A percentile compares a stretch with the other conserved stretches of the same genome.
Conservation (phyloP, 192 early-diverging fungal genomes). For the Mortierella alpina region DNA sequence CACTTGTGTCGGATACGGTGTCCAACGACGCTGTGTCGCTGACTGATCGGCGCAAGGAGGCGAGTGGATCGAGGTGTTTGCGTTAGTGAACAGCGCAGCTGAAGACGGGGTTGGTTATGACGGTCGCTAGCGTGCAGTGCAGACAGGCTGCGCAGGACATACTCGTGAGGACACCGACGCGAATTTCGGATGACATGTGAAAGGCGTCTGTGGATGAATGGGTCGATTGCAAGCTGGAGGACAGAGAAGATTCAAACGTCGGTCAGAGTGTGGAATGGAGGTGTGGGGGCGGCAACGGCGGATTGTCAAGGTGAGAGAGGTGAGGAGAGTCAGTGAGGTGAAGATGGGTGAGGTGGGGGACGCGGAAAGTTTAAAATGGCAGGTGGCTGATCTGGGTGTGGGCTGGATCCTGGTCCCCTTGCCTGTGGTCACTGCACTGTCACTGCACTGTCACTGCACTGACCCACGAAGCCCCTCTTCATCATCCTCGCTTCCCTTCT, state of each 20-base stretch:
- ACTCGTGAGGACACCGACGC: conserved; percentile 52
- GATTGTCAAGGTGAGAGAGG: too few relatives aligned
- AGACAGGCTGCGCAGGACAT: background rate
- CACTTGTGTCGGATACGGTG: conserved; percentile 68
- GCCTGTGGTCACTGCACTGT: too few relatives aligned
- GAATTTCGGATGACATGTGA: conserved; percentile 9
- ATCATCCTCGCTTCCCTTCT: too few relatives aligned
- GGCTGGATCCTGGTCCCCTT: too few relatives aligned
- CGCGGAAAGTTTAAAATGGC: background rate
- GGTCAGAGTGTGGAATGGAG: background rate
- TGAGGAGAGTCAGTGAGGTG: too few relatives aligned
- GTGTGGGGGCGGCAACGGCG: background rate
- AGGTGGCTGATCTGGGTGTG: too few relatives aligned
- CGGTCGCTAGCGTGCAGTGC: background rate
- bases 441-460: too few relatives aligned
- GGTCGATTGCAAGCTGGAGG: background rate
- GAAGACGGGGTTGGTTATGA: background rate
- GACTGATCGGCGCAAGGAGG: conserved; percentile 37
- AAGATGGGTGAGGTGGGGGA: too few relatives aligned
- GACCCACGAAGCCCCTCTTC: too few relatives aligned
- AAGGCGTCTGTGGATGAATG: background rate
- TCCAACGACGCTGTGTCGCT: conserved; percentile 73
- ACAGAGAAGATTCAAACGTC: background rate
- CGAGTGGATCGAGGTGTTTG: background rate
- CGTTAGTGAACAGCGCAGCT: background rate